These are phyloP conservation scores for Tylopilus sp. DNA, from an alignment of 768 basidiomycete genomes.

Conservation along the genomic window DNA sequence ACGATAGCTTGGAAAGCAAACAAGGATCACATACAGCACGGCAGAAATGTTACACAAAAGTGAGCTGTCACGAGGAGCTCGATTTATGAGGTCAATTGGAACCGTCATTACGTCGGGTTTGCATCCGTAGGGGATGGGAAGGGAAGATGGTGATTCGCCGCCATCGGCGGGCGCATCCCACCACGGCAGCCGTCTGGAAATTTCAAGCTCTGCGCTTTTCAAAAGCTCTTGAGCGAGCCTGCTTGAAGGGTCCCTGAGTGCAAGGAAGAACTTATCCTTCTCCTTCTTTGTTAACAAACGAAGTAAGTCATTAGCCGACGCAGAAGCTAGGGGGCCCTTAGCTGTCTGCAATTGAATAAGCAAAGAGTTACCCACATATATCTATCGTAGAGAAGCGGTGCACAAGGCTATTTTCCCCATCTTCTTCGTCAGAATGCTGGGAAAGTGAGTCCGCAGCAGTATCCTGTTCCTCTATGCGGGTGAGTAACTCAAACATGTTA, in stretches of 20 bases:
- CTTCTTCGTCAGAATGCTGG: slow-evolving; percentile 36
- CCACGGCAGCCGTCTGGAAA: slow-evolving; percentile 61
- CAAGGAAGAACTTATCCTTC: slow-evolving; percentile 54
- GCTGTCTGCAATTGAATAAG: background rate
- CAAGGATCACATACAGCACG: slow-evolving; percentile 50
- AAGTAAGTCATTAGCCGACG: slow-evolving; percentile 59
- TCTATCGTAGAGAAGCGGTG: slow-evolving; percentile 54
- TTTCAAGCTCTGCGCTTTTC: slow-evolving; percentile 50
- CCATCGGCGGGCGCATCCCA: slow-evolving; percentile 49
- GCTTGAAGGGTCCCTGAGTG: slow-evolving; percentile 59
- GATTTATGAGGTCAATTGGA: slow-evolving; percentile 43
- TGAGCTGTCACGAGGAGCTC: slow-evolving; percentile 35
- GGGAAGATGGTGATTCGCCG: background rate
- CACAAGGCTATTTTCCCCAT: slow-evolving; percentile 43
- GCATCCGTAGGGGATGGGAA: slow-evolving; percentile 28
- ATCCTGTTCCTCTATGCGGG: slow-evolving; percentile 66
- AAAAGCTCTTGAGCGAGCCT: slow-evolving; percentile 59
- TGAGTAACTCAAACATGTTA: slow-evolving; percentile 68
- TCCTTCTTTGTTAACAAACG: slow-evolving; percentile 56
- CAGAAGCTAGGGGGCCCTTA: slow-evolving; percentile 40
- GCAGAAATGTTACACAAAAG: slow-evolving; percentile 69
- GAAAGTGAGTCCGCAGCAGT: slow-evolving; percentile 29
- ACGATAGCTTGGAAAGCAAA: background rate
- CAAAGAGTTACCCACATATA: slow-evolving; percentile 45
- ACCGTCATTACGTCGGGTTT: slow-evolving; percentile 45